phyloP scores from a whole-genome alignment of 495 filamentous ascomycete genomes.

The Aspergillus leporis region DNA sequence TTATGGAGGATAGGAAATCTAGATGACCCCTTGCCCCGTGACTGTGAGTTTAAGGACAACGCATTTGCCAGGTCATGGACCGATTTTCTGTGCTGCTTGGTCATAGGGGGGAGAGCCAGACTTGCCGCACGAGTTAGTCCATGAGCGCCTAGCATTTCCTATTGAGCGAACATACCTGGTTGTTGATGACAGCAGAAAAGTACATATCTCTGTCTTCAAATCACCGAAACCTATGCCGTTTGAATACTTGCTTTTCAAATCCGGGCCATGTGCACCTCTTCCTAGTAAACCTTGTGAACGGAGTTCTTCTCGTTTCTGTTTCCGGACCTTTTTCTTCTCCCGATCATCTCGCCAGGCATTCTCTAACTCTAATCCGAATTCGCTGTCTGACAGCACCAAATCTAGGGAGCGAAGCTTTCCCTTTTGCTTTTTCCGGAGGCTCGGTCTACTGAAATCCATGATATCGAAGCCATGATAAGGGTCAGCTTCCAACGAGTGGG shows the following conservation, averaged over 20 bases:
- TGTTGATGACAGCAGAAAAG: constrained; percentile 65
- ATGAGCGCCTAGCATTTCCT: not conserved
- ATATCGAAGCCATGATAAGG: constrained; percentile 77
- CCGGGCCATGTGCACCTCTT: constrained; percentile 58
- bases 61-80: constrained; percentile 73
- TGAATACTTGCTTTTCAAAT: constrained; percentile 71
- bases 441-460: constrained; percentile 76
- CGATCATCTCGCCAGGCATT: constrained; percentile 74
- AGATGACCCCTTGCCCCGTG: constrained; percentile 67
- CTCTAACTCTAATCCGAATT: constrained; percentile 63
- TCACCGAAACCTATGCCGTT: constrained; percentile 69
- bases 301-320: constrained; percentile 76
- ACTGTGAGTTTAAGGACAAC: constrained; percentile 80
- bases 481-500: constrained; percentile 60
- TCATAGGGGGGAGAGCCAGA: constrained; percentile 80
- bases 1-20: constrained; percentile 79
- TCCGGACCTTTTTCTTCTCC: constrained; percentile 75
- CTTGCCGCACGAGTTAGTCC: constrained; percentile 42
- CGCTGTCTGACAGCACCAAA: constrained; percentile 70
- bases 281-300: constrained; percentile 78
- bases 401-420: constrained; percentile 48
- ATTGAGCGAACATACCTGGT: constrained; percentile 55
- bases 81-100: constrained; percentile 68
- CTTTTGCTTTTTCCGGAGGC: constrained; percentile 55
- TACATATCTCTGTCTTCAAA: constrained; percentile 68